phyloP scores from a whole-genome alignment of 805 yeast species.

The Torulaspora microellipsoides region DNA sequence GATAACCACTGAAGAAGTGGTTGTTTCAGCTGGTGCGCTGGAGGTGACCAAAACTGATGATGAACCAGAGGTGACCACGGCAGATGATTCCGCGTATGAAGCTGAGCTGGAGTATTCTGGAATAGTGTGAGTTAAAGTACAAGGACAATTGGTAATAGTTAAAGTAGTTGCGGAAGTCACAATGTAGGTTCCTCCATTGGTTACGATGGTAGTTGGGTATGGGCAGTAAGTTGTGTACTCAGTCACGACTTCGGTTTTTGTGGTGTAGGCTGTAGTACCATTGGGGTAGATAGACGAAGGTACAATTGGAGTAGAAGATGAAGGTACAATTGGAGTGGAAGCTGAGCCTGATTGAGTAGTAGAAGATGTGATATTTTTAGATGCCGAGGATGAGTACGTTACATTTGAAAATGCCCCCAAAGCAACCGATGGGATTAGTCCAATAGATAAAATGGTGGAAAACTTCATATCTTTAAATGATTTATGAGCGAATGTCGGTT shows the following conservation, averaged over 20 bases:
- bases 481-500: too few relatives aligned
- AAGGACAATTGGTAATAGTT: constrained; percentile 83
- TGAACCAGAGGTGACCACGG: constrained; percentile 35
- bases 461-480: constrained; percentile 7
- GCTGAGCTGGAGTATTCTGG: constrained; percentile 4
- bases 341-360: neutral
- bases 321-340: neutral
- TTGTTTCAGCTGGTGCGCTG: constrained; percentile 16
- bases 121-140: constrained; percentile 46
- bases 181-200: constrained; percentile 65
- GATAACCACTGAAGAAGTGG: constrained; percentile 10
- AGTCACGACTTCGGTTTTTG: constrained; percentile 48
- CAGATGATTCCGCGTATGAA: constrained; percentile 40
- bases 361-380: neutral
- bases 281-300: neutral
- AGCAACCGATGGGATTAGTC: constrained; percentile 10
- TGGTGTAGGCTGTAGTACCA: constrained; percentile 21
- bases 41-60: neutral
- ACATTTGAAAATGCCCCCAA: constrained; percentile 8
- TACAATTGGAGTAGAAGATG: too few relatives aligned
- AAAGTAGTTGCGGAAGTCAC: constrained; percentile 76
- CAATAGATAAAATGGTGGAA: constrained; percentile 4
- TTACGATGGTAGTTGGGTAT: constrained; percentile 57
- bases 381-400: neutral
- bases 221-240: constrained; percentile 83